These are phyloP conservation scores for Coriaria nepalensis DNA, from an alignment of 306 rosid genomes.

Conservation along the genomic window DNA sequence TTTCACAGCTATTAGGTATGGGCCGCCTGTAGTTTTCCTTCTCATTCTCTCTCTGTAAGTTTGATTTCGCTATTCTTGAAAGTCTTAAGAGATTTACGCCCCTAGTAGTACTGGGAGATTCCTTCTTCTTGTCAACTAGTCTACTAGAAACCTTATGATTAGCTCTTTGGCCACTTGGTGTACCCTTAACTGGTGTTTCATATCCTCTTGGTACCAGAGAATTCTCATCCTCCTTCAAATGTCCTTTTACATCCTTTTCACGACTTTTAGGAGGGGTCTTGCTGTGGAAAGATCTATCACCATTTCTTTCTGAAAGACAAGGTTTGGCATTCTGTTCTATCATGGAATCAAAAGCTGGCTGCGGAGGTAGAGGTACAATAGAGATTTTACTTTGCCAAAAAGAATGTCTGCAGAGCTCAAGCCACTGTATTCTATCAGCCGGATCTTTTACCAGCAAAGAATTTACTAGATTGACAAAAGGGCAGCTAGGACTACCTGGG, in stretches of 20 bases:
- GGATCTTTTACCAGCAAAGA: conserved; percentile 87
- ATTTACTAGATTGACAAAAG: conserved; percentile 76
- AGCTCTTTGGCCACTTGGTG: conserved; percentile 52
- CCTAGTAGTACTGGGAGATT: conserved; percentile 37
- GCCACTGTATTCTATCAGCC: conserved; percentile 86
- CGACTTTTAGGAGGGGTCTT: conserved; percentile 74
- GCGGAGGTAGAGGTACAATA: conserved; percentile 57
- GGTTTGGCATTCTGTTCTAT: conserved; percentile 50
- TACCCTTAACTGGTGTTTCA: conserved; percentile 63
- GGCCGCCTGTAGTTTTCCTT: conserved; percentile 94
- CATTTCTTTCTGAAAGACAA: conserved; percentile 66
- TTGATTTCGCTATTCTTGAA: conserved; percentile 82
- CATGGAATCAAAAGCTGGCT: conserved; percentile 86
- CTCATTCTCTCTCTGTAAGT: conserved; percentile 86
- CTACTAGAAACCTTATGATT: conserved; percentile 61
- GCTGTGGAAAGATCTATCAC: conserved; percentile 54
- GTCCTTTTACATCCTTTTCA: conserved; percentile 59
- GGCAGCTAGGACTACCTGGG: conserved; percentile 83
- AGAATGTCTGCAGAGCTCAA: conserved; percentile 86
- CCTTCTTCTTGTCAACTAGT: conserved; percentile 55
- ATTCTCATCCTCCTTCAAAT: conserved; percentile 58
- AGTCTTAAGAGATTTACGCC: conserved; percentile 77
- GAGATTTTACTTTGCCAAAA: conserved; percentile 67
- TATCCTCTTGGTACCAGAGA: conserved; percentile 41
- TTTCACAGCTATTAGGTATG: conserved; percentile 45